Evolutionary conservation across 768 basidiomycete species (phyloP).

Genomic region (Fistulinella prunicolor): DNA sequence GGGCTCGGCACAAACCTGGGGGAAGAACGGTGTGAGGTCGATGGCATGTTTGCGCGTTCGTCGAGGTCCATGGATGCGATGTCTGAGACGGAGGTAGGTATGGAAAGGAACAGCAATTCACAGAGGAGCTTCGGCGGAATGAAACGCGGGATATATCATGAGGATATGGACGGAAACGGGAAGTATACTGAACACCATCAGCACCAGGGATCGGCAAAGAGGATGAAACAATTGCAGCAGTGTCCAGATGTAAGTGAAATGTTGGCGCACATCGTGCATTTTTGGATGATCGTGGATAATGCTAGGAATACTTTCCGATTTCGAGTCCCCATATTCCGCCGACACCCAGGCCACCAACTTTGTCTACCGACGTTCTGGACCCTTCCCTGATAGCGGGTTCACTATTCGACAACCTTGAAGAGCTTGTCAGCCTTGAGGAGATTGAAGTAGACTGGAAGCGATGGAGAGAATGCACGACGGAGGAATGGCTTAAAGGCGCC

Average conservation of each 20-base stretch:
- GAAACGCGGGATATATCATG: conserved; percentile 16
- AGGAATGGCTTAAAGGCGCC: conserved; percentile 31
- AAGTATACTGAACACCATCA: conserved; percentile 2
- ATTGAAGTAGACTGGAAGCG: conserved; percentile 21
- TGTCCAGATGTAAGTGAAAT: conserved; percentile 18
- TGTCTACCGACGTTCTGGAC: conserved; percentile 2
- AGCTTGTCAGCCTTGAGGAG: conserved; percentile 21
- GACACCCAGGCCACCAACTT: conserved; percentile 9
- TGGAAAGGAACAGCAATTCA: conserved; percentile 3
- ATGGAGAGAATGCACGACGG: conserved; percentile 29
- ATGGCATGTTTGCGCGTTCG: conserved; percentile 6
- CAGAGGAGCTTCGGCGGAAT: conserved; percentile 2
- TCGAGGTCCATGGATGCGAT: conserved; percentile 8
- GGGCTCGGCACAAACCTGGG: not conserved
- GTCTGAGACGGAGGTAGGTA: conserved; percentile 5
- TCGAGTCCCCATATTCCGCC: conserved; percentile 21
- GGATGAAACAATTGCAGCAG: conserved; percentile 10
- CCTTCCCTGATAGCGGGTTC: conserved; percentile 10
- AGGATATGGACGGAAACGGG: conserved; percentile 11
- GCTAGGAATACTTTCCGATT: conserved; percentile 20
- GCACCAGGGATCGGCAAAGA: conserved; percentile 14
- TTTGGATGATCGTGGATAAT: not conserved
- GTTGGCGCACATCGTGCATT: not conserved
- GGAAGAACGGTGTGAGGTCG: not conserved
- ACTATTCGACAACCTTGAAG: conserved; percentile 19